Conservation (phyloP, 192 early-diverging fungal genomes). For the Mortierella antarctica region DNA sequence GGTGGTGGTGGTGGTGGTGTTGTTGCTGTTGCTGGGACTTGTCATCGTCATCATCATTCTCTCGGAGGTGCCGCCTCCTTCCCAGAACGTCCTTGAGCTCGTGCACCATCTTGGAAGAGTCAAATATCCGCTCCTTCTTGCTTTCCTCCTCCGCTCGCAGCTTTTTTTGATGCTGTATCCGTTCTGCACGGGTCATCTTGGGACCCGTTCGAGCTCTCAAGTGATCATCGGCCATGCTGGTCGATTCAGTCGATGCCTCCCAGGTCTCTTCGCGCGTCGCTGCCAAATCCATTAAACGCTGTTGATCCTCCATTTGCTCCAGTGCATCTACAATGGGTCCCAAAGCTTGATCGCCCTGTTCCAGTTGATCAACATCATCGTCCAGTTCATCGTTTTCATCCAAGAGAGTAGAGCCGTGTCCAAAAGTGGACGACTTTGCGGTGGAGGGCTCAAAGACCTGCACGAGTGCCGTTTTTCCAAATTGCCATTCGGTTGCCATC, state of each 20-base stretch:
- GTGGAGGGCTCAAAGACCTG: slow-evolving; percentile 47
- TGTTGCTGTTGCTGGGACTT: not conserved
- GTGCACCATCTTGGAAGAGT: slow-evolving; percentile 65
- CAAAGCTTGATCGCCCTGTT: slow-evolving; percentile 2
- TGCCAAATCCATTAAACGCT: slow-evolving; percentile 27
- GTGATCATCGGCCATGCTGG: no score
- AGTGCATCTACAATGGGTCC: slow-evolving; percentile 33
- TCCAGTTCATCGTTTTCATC: not conserved
- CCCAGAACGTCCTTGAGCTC: slow-evolving; percentile 68
- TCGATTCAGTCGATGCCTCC: slow-evolving; percentile 55
- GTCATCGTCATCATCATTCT: slow-evolving; percentile 25
- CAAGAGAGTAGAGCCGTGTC: not conserved
- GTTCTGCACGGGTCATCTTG: slow-evolving; percentile 60
- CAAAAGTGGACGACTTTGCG: not conserved
- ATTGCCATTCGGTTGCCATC: slow-evolving; percentile 64
- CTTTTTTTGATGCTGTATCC: slow-evolving; percentile 58
- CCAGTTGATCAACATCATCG: not conserved
- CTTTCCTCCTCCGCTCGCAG: slow-evolving; percentile 58
- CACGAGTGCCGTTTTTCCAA: slow-evolving; percentile 57
- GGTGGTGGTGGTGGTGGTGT: not conserved
- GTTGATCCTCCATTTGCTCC: slow-evolving; percentile 35
- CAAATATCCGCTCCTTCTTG: slow-evolving; percentile 25
- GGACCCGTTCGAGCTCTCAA: not conserved
- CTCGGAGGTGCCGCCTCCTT: slow-evolving; percentile 44
- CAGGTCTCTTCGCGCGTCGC: slow-evolving; percentile 59